Conservation (phyloP, 2,329 filamentous ascomycete genomes). For the Falciphora oryzae region DNA sequence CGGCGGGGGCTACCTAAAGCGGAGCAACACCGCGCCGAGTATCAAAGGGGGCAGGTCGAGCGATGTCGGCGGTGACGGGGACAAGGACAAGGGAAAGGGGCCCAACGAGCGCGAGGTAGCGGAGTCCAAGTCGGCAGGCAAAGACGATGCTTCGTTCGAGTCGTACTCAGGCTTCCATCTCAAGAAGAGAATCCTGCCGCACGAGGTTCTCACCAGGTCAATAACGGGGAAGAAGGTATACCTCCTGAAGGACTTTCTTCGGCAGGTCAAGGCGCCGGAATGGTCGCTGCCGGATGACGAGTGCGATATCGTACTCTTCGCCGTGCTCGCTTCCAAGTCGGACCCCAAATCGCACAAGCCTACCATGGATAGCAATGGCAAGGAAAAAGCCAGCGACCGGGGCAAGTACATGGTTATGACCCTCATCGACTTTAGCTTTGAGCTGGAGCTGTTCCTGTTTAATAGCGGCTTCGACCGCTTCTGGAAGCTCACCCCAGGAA, state of each 20-base stretch:
- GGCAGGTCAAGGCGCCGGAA: slow-evolving; percentile 72
- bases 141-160: slow-evolving; percentile 63
- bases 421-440: slow-evolving; percentile 82
- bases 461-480: slow-evolving; percentile 84
- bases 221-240: slow-evolving; percentile 73
- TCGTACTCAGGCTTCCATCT: slow-evolving; percentile 82
- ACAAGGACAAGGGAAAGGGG: slow-evolving; percentile 8
- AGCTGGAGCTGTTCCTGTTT: slow-evolving; percentile 89
- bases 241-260: slow-evolving; percentile 73
- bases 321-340: slow-evolving; percentile 82
- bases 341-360: slow-evolving; percentile 60
- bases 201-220: slow-evolving; percentile 71
- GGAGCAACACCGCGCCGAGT: slow-evolving; percentile 38
- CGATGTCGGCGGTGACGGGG: background rate
- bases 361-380: slow-evolving; percentile 30
- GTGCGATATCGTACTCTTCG: slow-evolving; percentile 84
- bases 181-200: slow-evolving; percentile 74
- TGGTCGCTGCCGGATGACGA: slow-evolving; percentile 79
- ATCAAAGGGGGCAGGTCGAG: slow-evolving; percentile 12
- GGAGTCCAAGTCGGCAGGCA: slow-evolving; percentile 18
- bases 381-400: slow-evolving; percentile 47
- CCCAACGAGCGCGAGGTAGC: background rate
- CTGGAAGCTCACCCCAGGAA: slow-evolving; percentile 92
- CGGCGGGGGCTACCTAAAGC: slow-evolving; percentile 27
- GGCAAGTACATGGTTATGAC: slow-evolving; percentile 92